Percentiles rank a stretch among this genome's conserved stretches.
Conservation (phyloP, 2,329 filamentous ascomycete species). For the Neofusicoccum umdonicola region DNA sequence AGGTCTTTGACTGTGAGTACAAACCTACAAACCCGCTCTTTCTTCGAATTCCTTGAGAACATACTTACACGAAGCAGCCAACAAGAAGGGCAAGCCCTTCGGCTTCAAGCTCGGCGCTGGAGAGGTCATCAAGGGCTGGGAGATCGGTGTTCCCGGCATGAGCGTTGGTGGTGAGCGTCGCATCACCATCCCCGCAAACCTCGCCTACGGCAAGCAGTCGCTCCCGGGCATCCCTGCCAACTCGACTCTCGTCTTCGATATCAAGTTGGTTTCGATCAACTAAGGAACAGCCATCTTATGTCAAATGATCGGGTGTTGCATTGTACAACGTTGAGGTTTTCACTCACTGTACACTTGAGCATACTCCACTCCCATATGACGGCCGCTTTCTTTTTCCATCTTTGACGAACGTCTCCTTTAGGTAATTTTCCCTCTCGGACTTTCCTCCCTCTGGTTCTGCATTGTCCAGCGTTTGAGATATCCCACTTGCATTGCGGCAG, state of each 20-base stretch:
- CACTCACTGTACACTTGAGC: constrained; percentile 30
- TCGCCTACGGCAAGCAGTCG: constrained; percentile 84
- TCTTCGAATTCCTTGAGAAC: not conserved
- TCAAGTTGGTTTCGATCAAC: constrained; percentile 51
- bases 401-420: constrained; percentile 22
- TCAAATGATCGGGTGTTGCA: constrained; percentile 27
- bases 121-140: constrained; percentile 99
- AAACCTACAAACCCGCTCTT: constrained; percentile 24
- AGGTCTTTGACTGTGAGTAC: constrained; percentile 85
- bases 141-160: constrained; percentile 92
- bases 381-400: constrained; percentile 21
- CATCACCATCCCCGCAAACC: constrained; percentile 79
- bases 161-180: constrained; percentile 88
- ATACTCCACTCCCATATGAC: constrained; percentile 22
- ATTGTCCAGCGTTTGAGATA: constrained; percentile 40
- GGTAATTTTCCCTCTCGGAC: not conserved
- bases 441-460: constrained; percentile 18
- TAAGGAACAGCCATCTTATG: constrained; percentile 28
- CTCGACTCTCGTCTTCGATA: constrained; percentile 87
- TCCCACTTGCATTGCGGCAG: constrained; percentile 38
- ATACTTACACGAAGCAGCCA: constrained; percentile 58
- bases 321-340: constrained; percentile 25
- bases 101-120: constrained; percentile 90
- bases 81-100: constrained; percentile 99
- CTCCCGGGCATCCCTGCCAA: constrained; percentile 85